phyloP scores from a whole-genome alignment of 75 land plant species.

The Sequoiadendron giganteum region DNA sequence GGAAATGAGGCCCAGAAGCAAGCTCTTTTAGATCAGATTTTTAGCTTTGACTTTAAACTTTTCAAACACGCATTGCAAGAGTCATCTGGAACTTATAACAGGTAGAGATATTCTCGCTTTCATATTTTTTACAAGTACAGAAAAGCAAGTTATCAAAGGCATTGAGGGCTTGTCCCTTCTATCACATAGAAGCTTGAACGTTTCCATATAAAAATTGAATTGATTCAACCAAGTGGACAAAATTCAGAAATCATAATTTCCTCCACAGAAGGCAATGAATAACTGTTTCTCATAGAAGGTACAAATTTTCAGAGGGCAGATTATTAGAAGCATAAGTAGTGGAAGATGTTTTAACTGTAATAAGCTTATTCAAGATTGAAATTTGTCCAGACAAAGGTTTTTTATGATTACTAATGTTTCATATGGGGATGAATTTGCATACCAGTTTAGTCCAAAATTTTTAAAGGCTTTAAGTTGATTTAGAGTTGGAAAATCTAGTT shows the following conservation, averaged over 20 bases:
- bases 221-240: neutral
- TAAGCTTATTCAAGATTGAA: neutral
- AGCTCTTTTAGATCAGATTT: constrained; percentile 55
- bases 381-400: neutral
- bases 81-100: neutral
- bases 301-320: neutral
- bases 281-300: neutral
- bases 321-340: neutral
- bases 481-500: neutral
- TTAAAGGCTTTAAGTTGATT: neutral
- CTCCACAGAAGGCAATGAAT: neutral
- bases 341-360: neutral
- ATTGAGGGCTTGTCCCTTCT: neutral
- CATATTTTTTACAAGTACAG: neutral
- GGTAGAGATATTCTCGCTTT: neutral
- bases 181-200: neutral
- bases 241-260: neutral
- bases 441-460: neutral
- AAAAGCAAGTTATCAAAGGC: neutral
- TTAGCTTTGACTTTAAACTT: constrained; percentile 45
- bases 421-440: neutral
- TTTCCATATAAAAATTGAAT: neutral
- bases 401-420: neutral
- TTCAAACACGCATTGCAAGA: constrained; percentile 59
- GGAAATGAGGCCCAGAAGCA: constrained; percentile 61